Conservation (phyloP, 345 rosid genomes). For the Populus davidiana region DNA sequence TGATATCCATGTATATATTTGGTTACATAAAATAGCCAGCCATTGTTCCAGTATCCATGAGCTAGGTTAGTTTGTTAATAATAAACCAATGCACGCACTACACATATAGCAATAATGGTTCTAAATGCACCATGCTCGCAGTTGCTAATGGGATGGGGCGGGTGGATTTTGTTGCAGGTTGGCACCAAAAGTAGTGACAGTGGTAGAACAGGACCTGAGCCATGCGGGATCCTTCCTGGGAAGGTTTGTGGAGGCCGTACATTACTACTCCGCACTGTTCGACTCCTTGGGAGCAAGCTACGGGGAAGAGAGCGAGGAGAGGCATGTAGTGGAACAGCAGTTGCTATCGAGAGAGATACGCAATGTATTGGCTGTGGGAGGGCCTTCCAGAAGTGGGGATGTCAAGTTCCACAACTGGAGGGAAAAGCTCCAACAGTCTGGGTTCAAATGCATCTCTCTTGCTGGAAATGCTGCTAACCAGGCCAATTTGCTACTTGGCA, state of each 20-base stretch:
- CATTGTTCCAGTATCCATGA: background rate
- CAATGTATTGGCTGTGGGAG: constrained; percentile 81
- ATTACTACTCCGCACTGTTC: constrained; percentile 91
- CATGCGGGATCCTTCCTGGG: constrained; percentile 91
- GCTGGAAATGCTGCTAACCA: constrained; percentile 91
- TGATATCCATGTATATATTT: background rate
- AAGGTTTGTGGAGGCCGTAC: constrained; percentile 94
- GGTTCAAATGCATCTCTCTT: constrained; percentile 78
- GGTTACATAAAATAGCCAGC: background rate
- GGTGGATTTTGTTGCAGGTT: constrained; percentile 42
- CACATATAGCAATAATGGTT: too few species aligned
- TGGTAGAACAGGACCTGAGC: constrained; percentile 94
- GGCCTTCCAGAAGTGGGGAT: constrained; percentile 73
- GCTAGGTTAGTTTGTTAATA: background rate
- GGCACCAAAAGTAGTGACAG: constrained; percentile 94
- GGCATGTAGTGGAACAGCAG: constrained; percentile 97
- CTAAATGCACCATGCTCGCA: background rate
- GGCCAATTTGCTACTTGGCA: constrained; percentile 80
- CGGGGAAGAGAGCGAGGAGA: constrained; percentile 95
- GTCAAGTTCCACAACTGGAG: constrained; percentile 87
- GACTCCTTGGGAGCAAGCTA: constrained; percentile 94
- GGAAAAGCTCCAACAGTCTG: constrained; percentile 81
- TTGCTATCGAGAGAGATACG: constrained; percentile 83
- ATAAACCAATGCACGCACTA: background rate
- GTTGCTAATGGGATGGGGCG: background rate